Conservation (phyloP, 2,329 filamentous ascomycete species). For the Cladosporium sp. region DNA sequence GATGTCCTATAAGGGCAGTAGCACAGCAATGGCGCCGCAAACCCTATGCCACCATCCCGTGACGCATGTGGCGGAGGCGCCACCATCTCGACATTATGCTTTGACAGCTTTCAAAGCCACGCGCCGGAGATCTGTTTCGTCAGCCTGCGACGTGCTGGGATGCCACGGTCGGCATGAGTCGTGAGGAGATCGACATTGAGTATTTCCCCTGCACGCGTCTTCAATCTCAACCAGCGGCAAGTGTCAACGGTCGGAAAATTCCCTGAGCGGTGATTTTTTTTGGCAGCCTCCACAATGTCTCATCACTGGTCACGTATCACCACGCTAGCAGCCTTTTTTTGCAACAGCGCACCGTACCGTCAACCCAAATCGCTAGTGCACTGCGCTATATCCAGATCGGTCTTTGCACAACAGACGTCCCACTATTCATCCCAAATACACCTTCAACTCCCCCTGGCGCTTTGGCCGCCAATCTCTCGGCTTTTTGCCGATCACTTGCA, state of each 20-base stretch:
- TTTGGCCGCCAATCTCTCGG: not conserved
- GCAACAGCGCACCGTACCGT: not conserved
- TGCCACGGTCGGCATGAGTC: not conserved
- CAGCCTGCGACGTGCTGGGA: not conserved
- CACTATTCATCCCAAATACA: conserved; percentile 18
- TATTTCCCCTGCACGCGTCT: not conserved
- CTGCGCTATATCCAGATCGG: not conserved
- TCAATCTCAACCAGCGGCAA: not conserved
- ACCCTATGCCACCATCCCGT: not conserved
- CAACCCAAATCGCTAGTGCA: not conserved
- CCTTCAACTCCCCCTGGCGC: not conserved
- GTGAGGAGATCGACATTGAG: not conserved
- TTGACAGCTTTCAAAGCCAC: not conserved
- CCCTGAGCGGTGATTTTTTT: not conserved
- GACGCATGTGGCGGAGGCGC: not conserved
- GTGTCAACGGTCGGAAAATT: conserved; percentile 6
- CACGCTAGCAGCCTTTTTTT: not conserved
- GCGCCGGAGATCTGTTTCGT: not conserved
- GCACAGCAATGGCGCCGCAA: not conserved
- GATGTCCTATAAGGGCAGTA: not conserved
- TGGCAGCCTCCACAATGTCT: not conserved
- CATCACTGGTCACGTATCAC: conserved; percentile 4
- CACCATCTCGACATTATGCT: not conserved
- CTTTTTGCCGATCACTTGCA: conserved; percentile 3
- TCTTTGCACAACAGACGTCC: not conserved